Evolutionary conservation across 2,329 filamentous ascomycete genomes (phyloP), one percentile per base, ranked within the genome.

Genomic region (Beauveria caledonica): DNA sequence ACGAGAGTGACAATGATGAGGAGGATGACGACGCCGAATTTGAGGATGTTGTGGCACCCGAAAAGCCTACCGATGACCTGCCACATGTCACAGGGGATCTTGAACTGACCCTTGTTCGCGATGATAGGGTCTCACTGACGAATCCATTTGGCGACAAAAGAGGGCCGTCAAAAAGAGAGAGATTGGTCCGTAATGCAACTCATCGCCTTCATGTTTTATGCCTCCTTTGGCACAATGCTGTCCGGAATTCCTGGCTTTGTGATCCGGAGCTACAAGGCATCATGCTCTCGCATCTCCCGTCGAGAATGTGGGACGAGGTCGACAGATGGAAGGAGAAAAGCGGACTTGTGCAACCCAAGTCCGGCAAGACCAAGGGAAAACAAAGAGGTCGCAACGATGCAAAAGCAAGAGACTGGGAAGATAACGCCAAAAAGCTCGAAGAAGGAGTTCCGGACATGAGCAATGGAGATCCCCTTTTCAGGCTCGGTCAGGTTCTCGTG

Each of bases 201-300:
- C 94, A 99, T 72, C 89, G 90, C 66, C 80, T 96, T 66, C 94
- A 99, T 72, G 92, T 97, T 2, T 86, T 95, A 70, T 84, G 86
- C 57, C 77, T 99, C 17, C 81, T 99, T 62, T 97, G 88, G 80
- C 92, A 97, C 71, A 97, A 97, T 69, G 84, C 90, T 0, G 74
- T 94, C 15, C 85, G 90, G 46, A 97, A 97, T 70, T 79, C 84
- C 0, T 97, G 93, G 87, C 75, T 92, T 21, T 90, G 90, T 66
- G 89, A 97, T 67, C 72, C 80, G 3, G 83, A 89, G 63, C 79
- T 95, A 0, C 90, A 94, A 63, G 84, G 86, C 11, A 88, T 86
- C 17, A 78, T 97, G 69, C 79, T 94, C 4, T 84, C 86, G n/a
- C 86, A 90, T 61, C 68, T 96, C 7, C 81, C 89, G 0, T 78